Conservation (phyloP, 202 grass and related monocot species). For the Panicum hallii region DNA sequence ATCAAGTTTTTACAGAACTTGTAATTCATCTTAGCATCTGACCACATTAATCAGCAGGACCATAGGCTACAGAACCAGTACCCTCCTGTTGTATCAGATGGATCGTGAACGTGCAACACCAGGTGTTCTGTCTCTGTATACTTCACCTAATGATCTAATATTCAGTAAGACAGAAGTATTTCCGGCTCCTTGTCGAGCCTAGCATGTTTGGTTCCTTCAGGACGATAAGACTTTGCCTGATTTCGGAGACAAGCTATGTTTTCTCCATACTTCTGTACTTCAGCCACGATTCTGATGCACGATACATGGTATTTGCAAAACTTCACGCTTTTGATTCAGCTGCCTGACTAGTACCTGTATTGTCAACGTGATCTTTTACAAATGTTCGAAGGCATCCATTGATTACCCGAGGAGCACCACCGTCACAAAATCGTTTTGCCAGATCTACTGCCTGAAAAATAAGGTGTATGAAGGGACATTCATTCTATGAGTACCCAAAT, state of each 20-base stretch:
- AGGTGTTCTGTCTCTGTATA: neutral
- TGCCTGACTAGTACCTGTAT: slow-evolving; percentile 20
- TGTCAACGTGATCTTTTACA: slow-evolving; percentile 59
- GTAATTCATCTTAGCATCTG: slow-evolving; percentile 8
- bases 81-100: neutral
- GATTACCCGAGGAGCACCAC: slow-evolving; percentile 82
- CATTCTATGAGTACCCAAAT: neutral
- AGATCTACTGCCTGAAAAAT: slow-evolving; percentile 84
- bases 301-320: slow-evolving; percentile 31
- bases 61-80: slow-evolving; percentile 11
- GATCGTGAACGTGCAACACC: neutral
- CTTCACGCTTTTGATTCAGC: slow-evolving; percentile 48
- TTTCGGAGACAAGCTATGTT: neutral
- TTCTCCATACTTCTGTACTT: slow-evolving; percentile 23
- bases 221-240: slow-evolving; percentile 16
- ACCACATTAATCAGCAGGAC: neutral
- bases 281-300: neutral
- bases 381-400: slow-evolving; percentile 96
- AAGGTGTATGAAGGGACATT: neutral
- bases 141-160: neutral
- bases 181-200: neutral
- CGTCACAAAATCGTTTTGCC: slow-evolving; percentile 93
- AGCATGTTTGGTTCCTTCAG: neutral
- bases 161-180: neutral
- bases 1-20: slow-evolving; percentile 5